Evolutionary conservation across 2,329 filamentous ascomycete species (phyloP), one percentile per base, ranked within the genome.

Genomic region (Cordyceps tenuipes): DNA sequence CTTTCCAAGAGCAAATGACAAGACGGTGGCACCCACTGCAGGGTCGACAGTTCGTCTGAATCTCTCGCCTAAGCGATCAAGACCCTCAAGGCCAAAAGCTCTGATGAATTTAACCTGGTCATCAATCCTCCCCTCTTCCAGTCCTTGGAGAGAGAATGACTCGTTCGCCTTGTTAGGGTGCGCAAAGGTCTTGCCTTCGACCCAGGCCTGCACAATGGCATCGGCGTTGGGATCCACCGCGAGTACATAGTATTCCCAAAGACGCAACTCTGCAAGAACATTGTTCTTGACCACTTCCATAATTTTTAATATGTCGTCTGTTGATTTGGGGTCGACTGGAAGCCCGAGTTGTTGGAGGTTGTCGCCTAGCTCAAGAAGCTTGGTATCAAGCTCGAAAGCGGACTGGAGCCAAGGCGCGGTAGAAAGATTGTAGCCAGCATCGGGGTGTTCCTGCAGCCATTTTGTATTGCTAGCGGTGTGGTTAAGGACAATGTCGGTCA

Each of bases 401-500:
- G 85, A 79, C 68, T 87, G 80, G 15, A 89, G 73, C 83, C 85
- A 88, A 0, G 94, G 94, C 0, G 94, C 92, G 0, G 93, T 97
- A 46, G 86, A 86, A 64, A 96, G 79, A 71, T 95, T 99, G 80
- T 99, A 99, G 17, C 94, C 94, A 49, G 91, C 89, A 67, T 99
- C 94, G 0, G 95, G 94, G 69, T 99, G 93, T 62, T 95, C 88
- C 70, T 95, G 82, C 12, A 99, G 82, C 94, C 94, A 99, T 67
- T 88, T 84, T 74, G 89, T 95, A 75, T 97, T 97, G 77, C 97
- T 84, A 7, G 94, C 93, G 4, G 94, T 99, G 76, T 99, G 94
- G 70, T 99, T 99, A 79, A 94, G 91, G 49, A 99, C 95, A 63
- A 99, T 93, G 71, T 99, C 94, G 1, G 93, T 97, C 76, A 99